phyloP scores from a whole-genome alignment of 2,329 filamentous ascomycete genomes.

The Colletotrichum destructivum region DNA sequence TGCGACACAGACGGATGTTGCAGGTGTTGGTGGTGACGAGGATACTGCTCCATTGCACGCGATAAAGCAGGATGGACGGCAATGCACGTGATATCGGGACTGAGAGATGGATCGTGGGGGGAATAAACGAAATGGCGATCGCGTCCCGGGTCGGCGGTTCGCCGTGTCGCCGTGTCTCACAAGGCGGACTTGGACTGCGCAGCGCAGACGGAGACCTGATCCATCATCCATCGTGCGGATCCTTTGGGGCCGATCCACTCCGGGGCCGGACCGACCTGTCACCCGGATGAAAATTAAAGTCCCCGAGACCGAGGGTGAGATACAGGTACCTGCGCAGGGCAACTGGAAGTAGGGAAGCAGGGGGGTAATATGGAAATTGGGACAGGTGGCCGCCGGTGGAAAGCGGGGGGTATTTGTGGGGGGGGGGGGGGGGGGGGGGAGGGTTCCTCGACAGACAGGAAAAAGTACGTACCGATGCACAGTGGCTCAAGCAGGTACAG shows the following conservation, averaged over 20 bases:
- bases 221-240: too few species aligned
- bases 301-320: neutral
- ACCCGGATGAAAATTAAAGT: conserved; percentile 13
- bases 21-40: too few species aligned
- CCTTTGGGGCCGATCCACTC: neutral
- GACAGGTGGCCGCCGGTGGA: conserved; percentile 24
- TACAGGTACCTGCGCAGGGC: neutral
- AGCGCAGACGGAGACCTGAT: neutral
- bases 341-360: conserved; percentile 15
- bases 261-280: conserved; percentile 26
- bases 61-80: neutral
- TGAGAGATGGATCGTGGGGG: neutral
- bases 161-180: neutral
- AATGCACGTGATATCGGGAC: neutral
- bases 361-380: neutral
- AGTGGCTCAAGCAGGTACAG: too few species aligned
- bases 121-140: neutral
- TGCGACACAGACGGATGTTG: too few species aligned
- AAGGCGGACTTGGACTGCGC: neutral
- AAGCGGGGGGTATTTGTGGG: neutral
- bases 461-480: too few species aligned
- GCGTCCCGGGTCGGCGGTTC: too few species aligned
- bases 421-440: neutral
- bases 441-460: too few species aligned
- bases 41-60: too few species aligned